Percentiles rank a stretch among this genome's conserved stretches.
Evolutionary conservation across 768 basidiomycete genomes (phyloP).

Genomic region (Leccinum subtestaceum): DNA sequence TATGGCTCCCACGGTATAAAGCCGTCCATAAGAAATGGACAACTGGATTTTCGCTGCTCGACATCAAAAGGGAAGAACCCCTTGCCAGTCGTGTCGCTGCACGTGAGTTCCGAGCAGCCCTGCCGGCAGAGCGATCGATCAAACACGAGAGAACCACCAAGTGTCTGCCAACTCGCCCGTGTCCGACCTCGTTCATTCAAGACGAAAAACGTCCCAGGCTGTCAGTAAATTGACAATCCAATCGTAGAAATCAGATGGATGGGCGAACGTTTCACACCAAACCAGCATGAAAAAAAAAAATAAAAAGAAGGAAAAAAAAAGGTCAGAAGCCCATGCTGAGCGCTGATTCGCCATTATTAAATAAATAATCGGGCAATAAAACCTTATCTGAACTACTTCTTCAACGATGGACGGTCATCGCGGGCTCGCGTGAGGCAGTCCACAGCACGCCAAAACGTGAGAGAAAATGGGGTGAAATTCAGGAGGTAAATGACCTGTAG

Average conservation of each 20-base stretch:
- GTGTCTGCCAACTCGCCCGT: background rate
- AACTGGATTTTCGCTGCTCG: background rate
- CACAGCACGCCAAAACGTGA: constrained; percentile 18
- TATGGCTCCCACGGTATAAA: background rate
- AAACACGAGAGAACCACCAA: background rate
- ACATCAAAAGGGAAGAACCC: background rate
- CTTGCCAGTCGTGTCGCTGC: background rate
- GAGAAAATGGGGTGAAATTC: constrained; percentile 15
- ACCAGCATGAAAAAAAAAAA: constrained; percentile 1
- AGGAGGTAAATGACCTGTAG: background rate
- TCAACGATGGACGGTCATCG: constrained; percentile 12
- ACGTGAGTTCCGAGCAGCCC: background rate
- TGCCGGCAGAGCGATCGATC: constrained; percentile 1
- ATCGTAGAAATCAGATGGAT: background rate
- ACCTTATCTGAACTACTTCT: constrained; percentile 18
- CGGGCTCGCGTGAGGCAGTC: constrained; percentile 14
- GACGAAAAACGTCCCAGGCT: constrained; percentile 2
- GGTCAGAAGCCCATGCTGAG: constrained; percentile 17
- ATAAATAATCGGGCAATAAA: constrained; percentile 19
- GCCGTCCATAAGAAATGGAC: background rate
- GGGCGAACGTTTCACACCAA: constrained; percentile 8
- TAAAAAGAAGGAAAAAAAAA: constrained; percentile 5
- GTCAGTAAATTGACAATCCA: constrained; percentile 12
- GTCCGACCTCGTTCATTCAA: constrained; percentile 3
- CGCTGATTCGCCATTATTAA: constrained; percentile 13